Conservation (phyloP, 2,329 filamentous ascomycete genomes). For the Zopfia rhizophila region DNA sequence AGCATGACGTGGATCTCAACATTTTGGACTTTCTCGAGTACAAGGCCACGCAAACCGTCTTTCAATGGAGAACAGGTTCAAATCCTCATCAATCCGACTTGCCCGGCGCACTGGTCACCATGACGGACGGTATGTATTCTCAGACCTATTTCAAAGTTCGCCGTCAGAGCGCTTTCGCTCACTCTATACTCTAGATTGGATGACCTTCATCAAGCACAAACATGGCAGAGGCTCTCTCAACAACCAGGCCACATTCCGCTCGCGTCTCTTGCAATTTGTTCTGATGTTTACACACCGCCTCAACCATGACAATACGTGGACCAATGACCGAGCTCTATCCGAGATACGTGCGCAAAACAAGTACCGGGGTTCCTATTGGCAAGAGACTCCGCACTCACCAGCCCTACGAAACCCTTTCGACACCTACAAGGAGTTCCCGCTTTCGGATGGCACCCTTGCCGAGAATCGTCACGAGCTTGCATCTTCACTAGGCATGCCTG, state of each 20-base stretch:
- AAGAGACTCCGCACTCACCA: slow-evolving; percentile 32
- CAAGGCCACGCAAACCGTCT: slow-evolving; percentile 56
- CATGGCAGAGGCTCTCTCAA: slow-evolving; percentile 50
- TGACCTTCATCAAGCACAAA: slow-evolving; percentile 54
- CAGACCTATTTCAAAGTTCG: neutral
- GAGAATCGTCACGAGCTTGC: slow-evolving; percentile 40
- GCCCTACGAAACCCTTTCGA: slow-evolving; percentile 38
- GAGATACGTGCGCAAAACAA: slow-evolving; percentile 50
- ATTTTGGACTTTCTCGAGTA: slow-evolving; percentile 67
- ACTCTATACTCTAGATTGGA: slow-evolving; percentile 49
- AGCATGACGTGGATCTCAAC: slow-evolving; percentile 63
- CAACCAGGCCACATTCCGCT: slow-evolving; percentile 58
- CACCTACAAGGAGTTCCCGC: slow-evolving; percentile 37
- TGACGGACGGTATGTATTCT: slow-evolving; percentile 41
- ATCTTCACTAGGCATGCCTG: slow-evolving; percentile 36
- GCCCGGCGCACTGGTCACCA: slow-evolving; percentile 43
- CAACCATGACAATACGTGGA: slow-evolving; percentile 50
- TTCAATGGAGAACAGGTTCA: slow-evolving; percentile 47
- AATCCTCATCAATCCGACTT: slow-evolving; percentile 45
- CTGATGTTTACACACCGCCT: slow-evolving; percentile 57
- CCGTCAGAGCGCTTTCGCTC: neutral
- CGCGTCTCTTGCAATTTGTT: slow-evolving; percentile 60
- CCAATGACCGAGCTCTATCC: slow-evolving; percentile 46
- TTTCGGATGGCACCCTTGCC: slow-evolving; percentile 36
- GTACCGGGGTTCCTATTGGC: slow-evolving; percentile 41